Conservation (phyloP, 192 early-diverging fungal genomes). For the Chytriomyces confervae region DNA sequence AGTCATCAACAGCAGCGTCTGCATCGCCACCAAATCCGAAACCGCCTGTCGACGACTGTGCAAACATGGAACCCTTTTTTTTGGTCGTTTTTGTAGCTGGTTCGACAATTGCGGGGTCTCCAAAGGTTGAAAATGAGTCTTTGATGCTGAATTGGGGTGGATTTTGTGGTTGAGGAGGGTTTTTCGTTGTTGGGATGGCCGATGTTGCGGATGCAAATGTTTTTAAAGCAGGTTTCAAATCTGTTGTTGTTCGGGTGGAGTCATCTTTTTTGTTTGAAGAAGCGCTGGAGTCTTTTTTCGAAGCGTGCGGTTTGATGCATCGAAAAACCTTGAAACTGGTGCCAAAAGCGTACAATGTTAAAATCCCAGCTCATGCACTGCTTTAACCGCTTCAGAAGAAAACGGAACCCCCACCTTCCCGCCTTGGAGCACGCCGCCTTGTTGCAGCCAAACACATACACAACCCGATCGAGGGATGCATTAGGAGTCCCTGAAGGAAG, state of each 20-base stretch:
- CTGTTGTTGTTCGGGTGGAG: neutral
- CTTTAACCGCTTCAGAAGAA: neutral
- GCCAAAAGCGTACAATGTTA: neutral
- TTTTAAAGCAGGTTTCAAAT: neutral
- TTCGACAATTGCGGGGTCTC: neutral
- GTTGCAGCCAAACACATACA: constrained; percentile 34
- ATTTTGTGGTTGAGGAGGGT: neutral
- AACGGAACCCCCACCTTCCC: constrained; percentile 6
- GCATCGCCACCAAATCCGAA: constrained; percentile 14
- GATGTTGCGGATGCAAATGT: neutral
- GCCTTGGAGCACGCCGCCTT: constrained; percentile 15
- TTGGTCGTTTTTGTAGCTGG: neutral
- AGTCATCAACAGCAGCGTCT: neutral
- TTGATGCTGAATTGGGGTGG: constrained; percentile 15
- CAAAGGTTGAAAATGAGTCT: constrained; percentile 4
- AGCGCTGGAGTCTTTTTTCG: neutral
- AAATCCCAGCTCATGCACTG: neutral
- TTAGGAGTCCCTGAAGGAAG: constrained; percentile 15
- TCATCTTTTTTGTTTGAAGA: neutral
- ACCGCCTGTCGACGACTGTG: constrained; percentile 15
- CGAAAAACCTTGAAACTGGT: constrained; percentile 20
- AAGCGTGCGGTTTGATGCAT: constrained; percentile 20
- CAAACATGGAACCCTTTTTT: constrained; percentile 25
- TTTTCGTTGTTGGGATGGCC: neutral
- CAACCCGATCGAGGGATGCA: constrained; percentile 19